Base-by-base conservation (phyloP, 2,329 filamentous ascomycete species). In the Fusarium fracticaudum region DNA sequence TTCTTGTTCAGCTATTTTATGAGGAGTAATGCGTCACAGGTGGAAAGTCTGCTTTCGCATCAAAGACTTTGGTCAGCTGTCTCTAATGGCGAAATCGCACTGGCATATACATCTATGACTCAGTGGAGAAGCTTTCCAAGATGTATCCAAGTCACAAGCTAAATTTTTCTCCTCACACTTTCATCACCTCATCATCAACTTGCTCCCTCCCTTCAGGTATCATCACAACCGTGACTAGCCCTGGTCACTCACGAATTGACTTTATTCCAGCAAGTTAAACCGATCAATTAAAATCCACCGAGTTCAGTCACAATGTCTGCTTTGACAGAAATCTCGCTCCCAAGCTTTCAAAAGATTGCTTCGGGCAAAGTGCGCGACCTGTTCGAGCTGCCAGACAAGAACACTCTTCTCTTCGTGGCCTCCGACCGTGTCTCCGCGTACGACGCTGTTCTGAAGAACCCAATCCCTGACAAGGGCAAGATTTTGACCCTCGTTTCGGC, bases 351-450 rank as follows among this genome's bases (percentile, higher is more conserved):
- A n/a, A 80, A 80, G 72, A 73, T 84, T 53, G 81, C 82, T 43
- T 81, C 81, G 41, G 86, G 87, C 77, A 97, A 97, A 85, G 94
- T 97, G 33, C 91, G 94, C 79, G 93, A 97, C 79, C 88, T 97
- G 43, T 97, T 94, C 82, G 87, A 89, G 70, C 85, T 97, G 61
- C 90, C 94, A 80, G 90, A 94, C 81, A 67, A 77, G 48, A 92
- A 90, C 6, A 60, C 64, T 4, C 89, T 97, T 9, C 91, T 97
- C 64, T 96, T 98, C 80, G 91, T 95, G 63, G 92, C 94, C 31
- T 93, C 94, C 20, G 95, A 98, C 85, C 92, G 96, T 76, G 96
- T 98, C 82, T 98, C 94, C 31, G 96, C 96, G 64, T 98, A 71
- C 41, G 94, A 97, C 77, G 91, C 97, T 77, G 91, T 97, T 89